phyloP scores from a whole-genome alignment of 2,329 filamentous ascomycete genomes.

The Sarocladiaceae sp. region DNA sequence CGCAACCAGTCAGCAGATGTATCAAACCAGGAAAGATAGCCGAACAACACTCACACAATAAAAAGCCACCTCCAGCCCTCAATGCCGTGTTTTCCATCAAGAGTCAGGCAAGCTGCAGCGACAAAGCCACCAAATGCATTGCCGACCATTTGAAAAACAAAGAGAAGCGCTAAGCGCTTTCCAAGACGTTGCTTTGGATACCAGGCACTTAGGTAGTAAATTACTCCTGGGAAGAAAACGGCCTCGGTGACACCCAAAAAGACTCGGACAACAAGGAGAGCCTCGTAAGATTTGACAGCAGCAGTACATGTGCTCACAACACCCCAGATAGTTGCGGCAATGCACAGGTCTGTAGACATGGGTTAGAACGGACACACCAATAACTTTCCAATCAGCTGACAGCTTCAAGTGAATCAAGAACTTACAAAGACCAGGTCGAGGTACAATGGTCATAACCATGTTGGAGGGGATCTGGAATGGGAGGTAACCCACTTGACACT shows the following conservation, averaged over 20 bases:
- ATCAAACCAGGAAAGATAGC: not conserved
- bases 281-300: constrained; percentile 24
- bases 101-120: constrained; percentile 39
- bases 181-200: constrained; percentile 33
- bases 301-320: constrained; percentile 34
- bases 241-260: constrained; percentile 30
- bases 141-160: constrained; percentile 26
- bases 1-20: not conserved
- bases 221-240: constrained; percentile 31
- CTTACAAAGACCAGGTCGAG: constrained; percentile 36
- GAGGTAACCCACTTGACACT: constrained; percentile 32
- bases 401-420: constrained; percentile 9
- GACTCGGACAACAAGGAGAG: constrained; percentile 27
- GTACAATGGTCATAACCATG: constrained; percentile 38
- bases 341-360: constrained; percentile 21
- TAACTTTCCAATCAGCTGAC: not conserved
- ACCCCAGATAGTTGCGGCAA: constrained; percentile 35
- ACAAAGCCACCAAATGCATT: constrained; percentile 45
- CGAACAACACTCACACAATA: constrained; percentile 26
- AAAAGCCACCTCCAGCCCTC: constrained; percentile 49
- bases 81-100: constrained; percentile 39
- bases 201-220: constrained; percentile 34
- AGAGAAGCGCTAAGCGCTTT: constrained; percentile 28
- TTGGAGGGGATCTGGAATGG: constrained; percentile 43
- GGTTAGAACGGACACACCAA: not conserved